phyloP scores from a whole-genome alignment of 1,139 yeast species.

The Suhomyces guaymorum region DNA sequence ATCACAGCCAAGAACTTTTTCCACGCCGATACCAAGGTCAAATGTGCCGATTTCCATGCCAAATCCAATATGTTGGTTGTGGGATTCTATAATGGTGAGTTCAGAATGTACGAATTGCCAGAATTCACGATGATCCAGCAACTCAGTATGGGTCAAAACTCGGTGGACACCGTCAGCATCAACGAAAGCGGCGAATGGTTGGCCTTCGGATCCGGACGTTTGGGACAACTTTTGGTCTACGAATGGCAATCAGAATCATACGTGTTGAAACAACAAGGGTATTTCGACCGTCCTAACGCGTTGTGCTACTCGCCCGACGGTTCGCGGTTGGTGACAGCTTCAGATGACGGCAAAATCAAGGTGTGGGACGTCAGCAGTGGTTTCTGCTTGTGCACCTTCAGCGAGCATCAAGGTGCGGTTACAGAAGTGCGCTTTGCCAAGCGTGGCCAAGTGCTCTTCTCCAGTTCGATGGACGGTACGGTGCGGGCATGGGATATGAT shows the following conservation, averaged over 20 bases:
- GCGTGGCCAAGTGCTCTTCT: slow-evolving; percentile 85
- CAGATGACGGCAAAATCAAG: slow-evolving; percentile 95
- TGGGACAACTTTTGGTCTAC: slow-evolving; percentile 93
- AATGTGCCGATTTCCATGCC: slow-evolving; percentile 83
- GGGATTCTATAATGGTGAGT: slow-evolving; percentile 91
- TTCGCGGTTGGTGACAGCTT: slow-evolving; percentile 84
- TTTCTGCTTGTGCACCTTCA: slow-evolving; percentile 87
- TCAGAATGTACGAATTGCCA: slow-evolving; percentile 83
- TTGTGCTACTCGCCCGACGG: slow-evolving; percentile 95
- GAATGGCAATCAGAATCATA: slow-evolving; percentile 99
- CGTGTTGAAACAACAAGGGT: slow-evolving; percentile 94
- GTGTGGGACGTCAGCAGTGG: slow-evolving; percentile 96
- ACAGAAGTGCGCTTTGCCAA: slow-evolving; percentile 86
- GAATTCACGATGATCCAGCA: slow-evolving; percentile 78
- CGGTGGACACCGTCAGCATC: slow-evolving; percentile 77
- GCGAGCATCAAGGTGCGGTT: slow-evolving; percentile 87
- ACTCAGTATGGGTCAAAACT: slow-evolving; percentile 88
- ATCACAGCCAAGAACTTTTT: slow-evolving; percentile 78
- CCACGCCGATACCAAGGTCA: slow-evolving; percentile 68
- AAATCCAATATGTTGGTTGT: slow-evolving; percentile 70
- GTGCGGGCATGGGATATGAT: slow-evolving; percentile 96
- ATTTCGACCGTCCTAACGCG: slow-evolving; percentile 85
- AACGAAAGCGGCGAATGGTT: slow-evolving; percentile 94
- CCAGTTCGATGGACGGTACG: slow-evolving; percentile 93
- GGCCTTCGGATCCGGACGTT: slow-evolving; percentile 86